A percentile compares a stretch with the other conserved stretches of the same genome.
Evolutionary conservation across 2,329 filamentous ascomycete species (phyloP).

Genomic region (Tolypocladium album): DNA sequence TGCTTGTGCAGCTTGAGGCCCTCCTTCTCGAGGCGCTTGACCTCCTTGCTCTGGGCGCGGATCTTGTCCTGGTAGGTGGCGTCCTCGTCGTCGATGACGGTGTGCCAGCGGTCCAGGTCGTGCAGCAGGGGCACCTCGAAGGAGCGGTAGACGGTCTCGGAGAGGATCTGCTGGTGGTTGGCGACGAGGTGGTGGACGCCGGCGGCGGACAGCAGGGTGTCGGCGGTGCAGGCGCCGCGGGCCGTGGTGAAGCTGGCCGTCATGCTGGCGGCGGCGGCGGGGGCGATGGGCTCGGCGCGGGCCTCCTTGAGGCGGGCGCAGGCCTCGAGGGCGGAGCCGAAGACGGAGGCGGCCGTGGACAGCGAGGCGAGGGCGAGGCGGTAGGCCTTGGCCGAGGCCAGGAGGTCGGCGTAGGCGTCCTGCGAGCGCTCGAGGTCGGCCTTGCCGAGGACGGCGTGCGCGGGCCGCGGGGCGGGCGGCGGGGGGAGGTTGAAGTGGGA

Average conservation of each 20-base stretch:
- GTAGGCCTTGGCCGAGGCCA: conserved; percentile 53
- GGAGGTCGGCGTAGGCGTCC: conserved; percentile 49
- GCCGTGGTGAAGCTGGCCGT: conserved; percentile 36
- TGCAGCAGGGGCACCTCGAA: conserved; percentile 62
- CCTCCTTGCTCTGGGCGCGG: conserved; percentile 45
- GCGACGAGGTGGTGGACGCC: conserved; percentile 58
- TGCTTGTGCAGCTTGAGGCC: conserved; percentile 52
- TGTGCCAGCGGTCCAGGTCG: conserved; percentile 55
- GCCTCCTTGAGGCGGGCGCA: conserved; percentile 61
- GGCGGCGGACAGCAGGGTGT: conserved; percentile 49
- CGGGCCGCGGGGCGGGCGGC: conserved; percentile 47
- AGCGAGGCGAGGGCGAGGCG: conserved; percentile 50
- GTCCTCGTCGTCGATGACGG: conserved; percentile 54
- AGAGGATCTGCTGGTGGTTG: conserved; percentile 61
- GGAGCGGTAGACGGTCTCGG: conserved; percentile 55
- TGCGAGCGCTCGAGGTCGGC: conserved; percentile 53
- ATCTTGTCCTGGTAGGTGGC: conserved; percentile 46
- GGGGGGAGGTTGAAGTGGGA: conserved; percentile 48
- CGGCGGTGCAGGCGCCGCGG: conserved; percentile 45
- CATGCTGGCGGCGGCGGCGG: conserved; percentile 26
- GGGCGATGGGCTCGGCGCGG: conserved; percentile 44
- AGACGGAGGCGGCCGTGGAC: conserved; percentile 50
- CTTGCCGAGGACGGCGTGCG: conserved; percentile 50
- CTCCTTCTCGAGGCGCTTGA: conserved; percentile 53
- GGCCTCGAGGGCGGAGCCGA: conserved; percentile 53